Base-by-base conservation (phyloP, 1,139 yeast species). In the Taphrina pruni region DNA sequence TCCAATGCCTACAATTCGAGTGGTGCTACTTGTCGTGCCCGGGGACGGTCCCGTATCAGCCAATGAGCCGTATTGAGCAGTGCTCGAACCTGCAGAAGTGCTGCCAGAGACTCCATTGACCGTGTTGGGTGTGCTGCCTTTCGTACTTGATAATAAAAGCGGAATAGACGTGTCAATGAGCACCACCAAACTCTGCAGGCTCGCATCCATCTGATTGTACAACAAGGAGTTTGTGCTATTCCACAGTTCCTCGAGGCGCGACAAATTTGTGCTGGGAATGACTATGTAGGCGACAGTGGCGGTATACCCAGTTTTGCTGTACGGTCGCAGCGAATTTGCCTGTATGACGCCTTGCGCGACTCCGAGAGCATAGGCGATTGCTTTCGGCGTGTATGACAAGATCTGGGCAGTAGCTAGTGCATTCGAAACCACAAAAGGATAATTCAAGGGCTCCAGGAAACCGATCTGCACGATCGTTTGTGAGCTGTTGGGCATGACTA, bases 371-470 rank as follows among this genome's bases (percentile, higher is more conserved):
- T 76, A 74, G 4, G 80, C 77, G 20, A 81, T 69, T 32, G 83
- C 83, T 52, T 72, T 71, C 7, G 83, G 83, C 66, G 81, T 74
- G 73, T 79, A 80, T 57, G 78, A 76, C 73, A 81, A 80, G 66
- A 81, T 78, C 74, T 81, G 83, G 11, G 83, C 82, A 6, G 80
- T 82, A 2, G 83, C 76, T 35, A 80, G 72, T 12, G 83, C 81
- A 72, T 80, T 76, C 46, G 73, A 72, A 8, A 78, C 82, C 45
- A 81, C 79, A 73, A 80, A 80, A 45, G 78, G 79, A 71, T 81
- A 81, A 74, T 81, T 81, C 64, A 81, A 75, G 3, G 79, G 75
- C 69, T 79, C 78, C 68, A 76, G 76, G 73, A 81, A 81, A 0
- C 82, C 83, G 69, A 81, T 74, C 72, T 79, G 82, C 36, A 80